These are phyloP conservation scores for Scorias spongiosa DNA, from an alignment of 2,329 filamentous ascomycete genomes.

Conservation along the genomic window DNA sequence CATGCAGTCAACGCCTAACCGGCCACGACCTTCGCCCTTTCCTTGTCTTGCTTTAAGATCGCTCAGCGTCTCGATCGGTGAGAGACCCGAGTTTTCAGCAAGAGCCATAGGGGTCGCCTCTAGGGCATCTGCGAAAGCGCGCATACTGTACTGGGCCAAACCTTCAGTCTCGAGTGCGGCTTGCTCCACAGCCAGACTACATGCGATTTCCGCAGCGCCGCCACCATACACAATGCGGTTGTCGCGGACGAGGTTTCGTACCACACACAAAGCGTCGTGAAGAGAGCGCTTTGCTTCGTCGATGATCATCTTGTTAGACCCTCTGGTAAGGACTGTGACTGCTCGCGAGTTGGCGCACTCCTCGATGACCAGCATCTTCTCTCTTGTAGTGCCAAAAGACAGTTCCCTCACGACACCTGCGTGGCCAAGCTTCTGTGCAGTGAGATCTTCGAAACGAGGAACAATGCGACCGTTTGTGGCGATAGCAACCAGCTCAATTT, in stretches of 20 bases:
- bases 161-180: slow-evolving; percentile 80
- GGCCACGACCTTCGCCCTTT: slow-evolving; percentile 57
- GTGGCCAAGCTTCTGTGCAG: slow-evolving; percentile 72
- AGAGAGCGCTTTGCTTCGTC: slow-evolving; percentile 96
- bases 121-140: slow-evolving; percentile 87
- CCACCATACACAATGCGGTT: slow-evolving; percentile 97
- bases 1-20: slow-evolving; percentile 96
- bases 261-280: slow-evolving; percentile 93
- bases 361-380: slow-evolving; percentile 99
- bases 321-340: slow-evolving; percentile 89
- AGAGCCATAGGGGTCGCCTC: slow-evolving; percentile 90
- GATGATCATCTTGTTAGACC: slow-evolving; percentile 99
- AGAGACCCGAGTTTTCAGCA: slow-evolving; percentile 91
- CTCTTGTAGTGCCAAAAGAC: slow-evolving; percentile 89
- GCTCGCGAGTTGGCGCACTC: slow-evolving; percentile 96
- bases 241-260: slow-evolving; percentile 87
- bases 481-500: slow-evolving; percentile 97
- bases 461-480: slow-evolving; percentile 97
- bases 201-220: slow-evolving; percentile 92
- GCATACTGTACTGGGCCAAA: slow-evolving; percentile 98
- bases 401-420: slow-evolving; percentile 88
- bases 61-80: slow-evolving; percentile 87
- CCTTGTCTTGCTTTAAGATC: slow-evolving; percentile 94
- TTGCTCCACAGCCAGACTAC: slow-evolving; percentile 89
- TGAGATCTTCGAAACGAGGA: slow-evolving; percentile 89